Base-by-base conservation (phyloP, 179 eudicot genomes). In the Camellia oleifera region DNA sequence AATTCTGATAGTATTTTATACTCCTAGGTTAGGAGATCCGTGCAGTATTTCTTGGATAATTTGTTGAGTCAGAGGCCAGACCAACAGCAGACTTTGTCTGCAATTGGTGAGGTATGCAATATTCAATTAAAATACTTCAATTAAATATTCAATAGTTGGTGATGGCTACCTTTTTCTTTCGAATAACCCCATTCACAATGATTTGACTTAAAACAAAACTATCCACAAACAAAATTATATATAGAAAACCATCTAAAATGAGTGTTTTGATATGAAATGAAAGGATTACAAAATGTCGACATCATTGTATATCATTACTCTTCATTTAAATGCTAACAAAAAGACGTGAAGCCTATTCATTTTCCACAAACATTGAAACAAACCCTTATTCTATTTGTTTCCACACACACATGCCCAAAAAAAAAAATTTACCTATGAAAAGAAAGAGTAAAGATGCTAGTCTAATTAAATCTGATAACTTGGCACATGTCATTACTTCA, bases 41-140 rank as follows among this genome's bases (percentile, higher is more conserved):
- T 97, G 65, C 95, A 91, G 73, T 97, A 83, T 83, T 97, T 97
- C 90, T 89, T 97, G 82, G 93, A 95, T 89, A 97, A 95, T 87
- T 86, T 90, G 89, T 75, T 97, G 81, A 84, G 81, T 84, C 99
- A 95, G 86, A 88, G 88, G 76, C 95, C 98, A 20, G 99, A 97
- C 84, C 97, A 97, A 85, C 90, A 95, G 83, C 95, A 93, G 83
- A 97, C 99, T 66, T 85, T 97, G 78, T 84, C 97, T 73, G 98
- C 98, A 76, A 93, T 95, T 80, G 98, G 99, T 45, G 99, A 97
- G 98, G 99, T 97, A 89, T 75, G 86, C 72, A 53, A 73, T 72
- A 48, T 53, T 80, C 58, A 0, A 7, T 7, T 54, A 53, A 3
- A 32, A 72, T 20, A 14, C 20, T 64, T 46, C 68, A 13, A 57